These are phyloP conservation scores for Rutidosis leptorrhynchoides DNA, from an alignment of 129 eudicot species.

Conservation along the genomic window DNA sequence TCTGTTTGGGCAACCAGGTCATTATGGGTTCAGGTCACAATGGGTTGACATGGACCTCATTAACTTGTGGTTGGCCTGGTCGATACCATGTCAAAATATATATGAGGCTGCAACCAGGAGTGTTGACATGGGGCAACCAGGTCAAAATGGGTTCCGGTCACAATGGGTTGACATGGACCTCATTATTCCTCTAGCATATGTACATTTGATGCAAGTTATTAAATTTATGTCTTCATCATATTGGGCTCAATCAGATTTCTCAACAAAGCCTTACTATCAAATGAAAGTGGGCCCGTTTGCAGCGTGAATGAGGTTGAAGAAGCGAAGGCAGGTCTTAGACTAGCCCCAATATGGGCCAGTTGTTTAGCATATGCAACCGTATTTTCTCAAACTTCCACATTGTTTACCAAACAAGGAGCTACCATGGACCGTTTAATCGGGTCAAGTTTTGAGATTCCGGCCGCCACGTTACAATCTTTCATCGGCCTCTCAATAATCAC, in stretches of 20 bases:
- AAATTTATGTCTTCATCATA: background rate
- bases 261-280: slow-evolving; percentile 47
- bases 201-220: background rate
- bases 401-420: slow-evolving; percentile 71
- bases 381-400: slow-evolving; percentile 56
- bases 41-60: no score
- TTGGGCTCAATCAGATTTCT: slow-evolving; percentile 43
- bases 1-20: no score
- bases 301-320: slow-evolving; percentile 49
- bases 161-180: no score
- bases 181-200: no score
- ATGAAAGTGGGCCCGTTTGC: slow-evolving; percentile 29
- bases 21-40: no score
- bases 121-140: no score
- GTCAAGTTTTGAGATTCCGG: slow-evolving; percentile 45
- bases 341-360: slow-evolving; percentile 62
- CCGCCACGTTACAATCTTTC: slow-evolving; percentile 68
- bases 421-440: slow-evolving; percentile 71
- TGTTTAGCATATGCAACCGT: slow-evolving; percentile 54
- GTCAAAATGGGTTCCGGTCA: no score
- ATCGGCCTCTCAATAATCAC: slow-evolving; percentile 40
- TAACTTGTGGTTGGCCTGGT: no score
- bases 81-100: no score
- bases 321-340: slow-evolving; percentile 46
- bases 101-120: no score